These are phyloP conservation scores for Collariella sp. DNA, from an alignment of 495 filamentous ascomycete species.

Conservation along the genomic window DNA sequence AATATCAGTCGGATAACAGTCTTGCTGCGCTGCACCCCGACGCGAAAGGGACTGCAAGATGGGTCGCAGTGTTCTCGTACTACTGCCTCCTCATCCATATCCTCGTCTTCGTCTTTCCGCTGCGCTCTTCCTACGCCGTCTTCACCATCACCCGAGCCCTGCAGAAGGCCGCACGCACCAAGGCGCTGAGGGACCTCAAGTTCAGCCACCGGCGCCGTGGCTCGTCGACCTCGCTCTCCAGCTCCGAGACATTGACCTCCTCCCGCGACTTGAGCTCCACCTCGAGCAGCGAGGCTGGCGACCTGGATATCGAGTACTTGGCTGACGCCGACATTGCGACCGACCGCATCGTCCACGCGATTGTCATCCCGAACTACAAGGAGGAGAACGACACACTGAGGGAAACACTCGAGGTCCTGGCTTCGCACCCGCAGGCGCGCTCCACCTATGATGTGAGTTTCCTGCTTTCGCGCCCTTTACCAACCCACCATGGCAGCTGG, in stretches of 20 bases:
- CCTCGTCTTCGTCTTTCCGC: slow-evolving; percentile 44
- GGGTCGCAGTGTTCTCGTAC: slow-evolving; percentile 40
- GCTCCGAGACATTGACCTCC: slow-evolving; percentile 43
- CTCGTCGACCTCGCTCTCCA: slow-evolving; percentile 43
- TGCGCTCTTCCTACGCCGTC: slow-evolving; percentile 46
- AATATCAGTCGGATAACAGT: slow-evolving; percentile 36
- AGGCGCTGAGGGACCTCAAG: slow-evolving; percentile 35
- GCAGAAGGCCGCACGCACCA: slow-evolving; percentile 33
- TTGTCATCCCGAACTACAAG: slow-evolving; percentile 62
- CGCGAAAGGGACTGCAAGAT: slow-evolving; percentile 27
- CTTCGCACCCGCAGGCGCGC: slow-evolving; percentile 53
- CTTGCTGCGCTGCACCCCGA: slow-evolving; percentile 33
- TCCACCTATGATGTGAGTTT: slow-evolving; percentile 56
- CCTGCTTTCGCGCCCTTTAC: not conserved
- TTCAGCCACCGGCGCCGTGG: slow-evolving; percentile 38
- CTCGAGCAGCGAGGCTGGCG: slow-evolving; percentile 41
- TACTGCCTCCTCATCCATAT: slow-evolving; percentile 48
- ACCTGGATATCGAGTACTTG: slow-evolving; percentile 34
- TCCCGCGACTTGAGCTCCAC: slow-evolving; percentile 37
- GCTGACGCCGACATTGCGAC: slow-evolving; percentile 31
- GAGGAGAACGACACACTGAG: slow-evolving; percentile 56
- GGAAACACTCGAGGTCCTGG: slow-evolving; percentile 57
- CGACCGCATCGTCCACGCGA: slow-evolving; percentile 49
- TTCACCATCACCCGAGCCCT: slow-evolving; percentile 38
- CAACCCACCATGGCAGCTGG: not conserved